Conservation (phyloP, 345 rosid genomes). For the Corchorus olitorius region DNA sequence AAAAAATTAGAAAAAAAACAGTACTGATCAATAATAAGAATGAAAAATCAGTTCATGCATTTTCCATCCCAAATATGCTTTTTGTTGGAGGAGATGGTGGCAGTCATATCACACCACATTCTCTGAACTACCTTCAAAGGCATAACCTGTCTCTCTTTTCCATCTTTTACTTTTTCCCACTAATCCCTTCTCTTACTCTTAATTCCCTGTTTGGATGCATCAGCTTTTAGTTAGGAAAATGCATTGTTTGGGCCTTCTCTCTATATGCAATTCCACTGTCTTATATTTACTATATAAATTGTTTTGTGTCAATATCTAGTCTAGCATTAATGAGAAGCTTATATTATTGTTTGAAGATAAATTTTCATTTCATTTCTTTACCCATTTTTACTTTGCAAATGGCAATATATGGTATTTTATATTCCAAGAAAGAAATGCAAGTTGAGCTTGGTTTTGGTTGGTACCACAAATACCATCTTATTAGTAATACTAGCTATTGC, state of each 20-base stretch:
- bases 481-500: not conserved
- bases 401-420: not conserved
- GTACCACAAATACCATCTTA: not conserved
- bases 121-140: slow-evolving; percentile 16
- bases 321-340: too few relatives aligned
- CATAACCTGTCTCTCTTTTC: not conserved
- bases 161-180: not conserved
- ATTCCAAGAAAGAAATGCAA: not conserved
- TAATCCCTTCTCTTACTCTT: not conserved
- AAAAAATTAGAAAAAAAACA: not conserved
- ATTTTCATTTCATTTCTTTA: too few relatives aligned
- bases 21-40: too few relatives aligned
- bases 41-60: too few relatives aligned
- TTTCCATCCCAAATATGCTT: not conserved
- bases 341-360: too few relatives aligned
- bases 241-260: too few relatives aligned
- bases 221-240: not conserved
- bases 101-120: slow-evolving; percentile 24
- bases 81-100: slow-evolving; percentile 20
- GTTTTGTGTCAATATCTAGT: too few relatives aligned
- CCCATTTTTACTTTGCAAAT: not conserved
- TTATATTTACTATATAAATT: too few relatives aligned
- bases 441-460: not conserved
- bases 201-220: not conserved
- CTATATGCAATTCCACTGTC: too few relatives aligned